Base-by-base conservation (phyloP, 2,329 filamentous ascomycete genomes). In the Davidsoniella virescens region DNA sequence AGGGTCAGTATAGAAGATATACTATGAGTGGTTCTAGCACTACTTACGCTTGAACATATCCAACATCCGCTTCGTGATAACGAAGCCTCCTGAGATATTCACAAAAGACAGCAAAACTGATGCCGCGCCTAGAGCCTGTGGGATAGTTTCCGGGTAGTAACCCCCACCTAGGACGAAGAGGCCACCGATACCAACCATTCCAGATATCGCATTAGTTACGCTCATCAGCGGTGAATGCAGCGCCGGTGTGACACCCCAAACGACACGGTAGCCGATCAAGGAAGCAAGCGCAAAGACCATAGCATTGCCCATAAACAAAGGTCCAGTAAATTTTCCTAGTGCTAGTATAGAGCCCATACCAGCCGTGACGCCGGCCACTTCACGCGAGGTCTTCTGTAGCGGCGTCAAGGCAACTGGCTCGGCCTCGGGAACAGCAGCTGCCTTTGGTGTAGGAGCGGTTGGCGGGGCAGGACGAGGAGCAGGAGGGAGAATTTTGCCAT, bases 31-130 rank as follows among this genome's bases (percentile, higher is more conserved):
- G 37, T 6, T 6, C 18, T 23, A 20, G 7, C 12, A 33, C 9
- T 9, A 62, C 73, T 58, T 60, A 70, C 84, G 75, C 61, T 83
- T 84, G 62, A 90, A 90, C 84, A 90, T 90, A 62, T 94, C 87
- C 41, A 94, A 70, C 87, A 94, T 94, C 55, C 87, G 75, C 66
- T 93, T 93, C 2, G 87, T 93, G 53, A 94, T 86, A 41, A 93
- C 83, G 54, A 94, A 94, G 0, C 87, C 87, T 52, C 87, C 87
- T 0, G 84, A 82, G 2, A 94, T 80, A 56, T 94, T 94, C 55
- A 93, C 84, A 60, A 92, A 94, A 0, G 87, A 87, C 17, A 94
- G 67, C 4, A 92, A 68, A 1, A 94, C 87, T 1, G 86, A 93
- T 1, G 78, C 65, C 2, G 87, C 84, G 50, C 87, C 87, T 36